phyloP scores from a whole-genome alignment of 345 rosid genomes.

The Garcia nutans region DNA sequence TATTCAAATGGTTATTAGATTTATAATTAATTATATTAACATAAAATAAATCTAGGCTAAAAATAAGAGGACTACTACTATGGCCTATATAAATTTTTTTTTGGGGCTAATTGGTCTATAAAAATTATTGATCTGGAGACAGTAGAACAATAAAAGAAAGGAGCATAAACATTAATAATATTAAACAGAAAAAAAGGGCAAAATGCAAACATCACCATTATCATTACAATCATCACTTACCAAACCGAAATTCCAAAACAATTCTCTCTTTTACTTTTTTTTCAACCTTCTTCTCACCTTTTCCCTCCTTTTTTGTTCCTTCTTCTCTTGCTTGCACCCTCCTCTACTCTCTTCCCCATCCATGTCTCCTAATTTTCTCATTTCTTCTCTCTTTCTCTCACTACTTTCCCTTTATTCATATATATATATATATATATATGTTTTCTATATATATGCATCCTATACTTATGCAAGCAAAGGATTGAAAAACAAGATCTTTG shows the following conservation, averaged over 20 bases:
- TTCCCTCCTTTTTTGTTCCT: slow-evolving; percentile 31
- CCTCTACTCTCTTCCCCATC: not conserved
- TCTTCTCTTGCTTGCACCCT: slow-evolving; percentile 25
- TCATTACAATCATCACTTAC: slow-evolving; percentile 47
- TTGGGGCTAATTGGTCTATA: too few relatives aligned
- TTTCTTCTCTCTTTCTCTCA: not conserved
- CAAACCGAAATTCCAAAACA: slow-evolving; percentile 32
- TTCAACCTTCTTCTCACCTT: slow-evolving; percentile 27
- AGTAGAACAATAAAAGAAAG: not conserved
- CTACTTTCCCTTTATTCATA: not conserved
- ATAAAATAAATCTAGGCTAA: too few relatives aligned
- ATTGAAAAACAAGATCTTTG: slow-evolving; percentile 15
- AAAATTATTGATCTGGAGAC: too few relatives aligned
- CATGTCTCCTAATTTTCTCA: slow-evolving; percentile 20
- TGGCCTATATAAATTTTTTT: too few relatives aligned
- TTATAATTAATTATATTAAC: too few relatives aligned
- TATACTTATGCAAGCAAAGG: not conserved
- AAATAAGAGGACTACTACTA: too few relatives aligned
- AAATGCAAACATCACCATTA: slow-evolving; percentile 22
- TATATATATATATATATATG: not conserved
- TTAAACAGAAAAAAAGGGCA: slow-evolving; percentile 5
- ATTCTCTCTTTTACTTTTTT: slow-evolving; percentile 28
- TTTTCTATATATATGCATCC: not conserved
- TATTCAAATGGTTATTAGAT: too few relatives aligned
- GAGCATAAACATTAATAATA: not conserved